Base-by-base conservation (phyloP, 2,329 filamentous ascomycete genomes). In the Ascochyta rabiei region DNA sequence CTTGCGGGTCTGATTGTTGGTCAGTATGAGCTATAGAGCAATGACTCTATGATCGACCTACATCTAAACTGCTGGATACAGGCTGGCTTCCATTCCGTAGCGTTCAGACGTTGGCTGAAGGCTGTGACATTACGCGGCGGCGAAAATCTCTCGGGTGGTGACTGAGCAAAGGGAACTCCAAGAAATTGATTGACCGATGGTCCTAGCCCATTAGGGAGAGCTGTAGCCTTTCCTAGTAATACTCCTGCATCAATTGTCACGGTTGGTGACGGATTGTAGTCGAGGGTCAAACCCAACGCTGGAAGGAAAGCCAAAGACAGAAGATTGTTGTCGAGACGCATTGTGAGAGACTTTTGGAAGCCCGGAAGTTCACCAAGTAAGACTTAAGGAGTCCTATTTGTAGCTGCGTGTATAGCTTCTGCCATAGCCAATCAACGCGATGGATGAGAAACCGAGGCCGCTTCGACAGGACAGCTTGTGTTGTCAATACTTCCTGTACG, bases 131-230 rank as follows among this genome's bases (percentile, higher is more conserved):
- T 34, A 31, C 60, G 49, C 1, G 70, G 63, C 8, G 62, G 59
- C 3, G 63, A 54, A 43, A 70, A 72, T 12, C 68, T 63, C 30
- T 61, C 53, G 3, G 70, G 69, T 6, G 67, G 60, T n/a, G 66
- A 64, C 10, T 60, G 33, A 7, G 64, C 69, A 40, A 70, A 73
- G 0, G 69, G 70, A 1, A 72, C 62, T 6, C 70, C 70, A 6
- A 72, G 59, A 34, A 70, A 72, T 31, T 72, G 63, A 45, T 72
- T 68, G 2, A 72, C 67, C 7, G 41, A 50, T 15, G 55, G 55
- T 24, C 53, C 60, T 2, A 63, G 18, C 16, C 61, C 58, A 6
- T 59, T 53, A 0, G 67, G 59, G 13, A 65, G 66, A 3, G 63
- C 51, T 8, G 68, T 71, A 0, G 65, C 56, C 6, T 62, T 72